A percentile compares a stretch with the other conserved stretches of the same genome.
phyloP scores from a whole-genome alignment of 805 yeast genomes.

The Trichomonascus vanleenenianus region DNA sequence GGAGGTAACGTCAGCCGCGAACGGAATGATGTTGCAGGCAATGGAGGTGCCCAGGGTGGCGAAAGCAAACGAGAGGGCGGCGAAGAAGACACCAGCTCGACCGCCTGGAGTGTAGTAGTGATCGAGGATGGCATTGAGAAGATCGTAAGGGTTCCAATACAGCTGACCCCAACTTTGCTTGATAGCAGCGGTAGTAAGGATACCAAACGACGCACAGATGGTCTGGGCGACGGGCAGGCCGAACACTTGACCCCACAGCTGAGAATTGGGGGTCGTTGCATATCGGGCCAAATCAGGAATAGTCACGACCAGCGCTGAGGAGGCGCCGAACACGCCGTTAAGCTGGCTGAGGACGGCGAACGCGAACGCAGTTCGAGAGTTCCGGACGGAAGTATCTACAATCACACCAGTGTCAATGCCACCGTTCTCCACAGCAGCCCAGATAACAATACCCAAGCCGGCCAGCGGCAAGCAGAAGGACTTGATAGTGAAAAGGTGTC shows the following conservation, averaged over 20 bases:
- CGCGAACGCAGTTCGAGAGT: neutral
- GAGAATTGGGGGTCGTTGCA: slow-evolving; percentile 8
- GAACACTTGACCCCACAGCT: slow-evolving; percentile 12
- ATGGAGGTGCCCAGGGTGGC: slow-evolving; percentile 26
- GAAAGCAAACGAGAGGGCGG: slow-evolving; percentile 14
- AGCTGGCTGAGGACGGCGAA: slow-evolving; percentile 6
- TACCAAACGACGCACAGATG: slow-evolving; percentile 30
- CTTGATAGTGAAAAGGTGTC: slow-evolving; percentile 76
- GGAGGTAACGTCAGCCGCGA: slow-evolving; percentile 41
- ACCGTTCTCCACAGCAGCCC: slow-evolving; percentile 72
- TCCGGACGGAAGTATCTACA: slow-evolving; percentile 1
- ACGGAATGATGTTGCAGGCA: slow-evolving; percentile 38
- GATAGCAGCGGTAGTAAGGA: slow-evolving; percentile 38
- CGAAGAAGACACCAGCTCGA: slow-evolving; percentile 28
- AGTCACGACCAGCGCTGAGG: slow-evolving; percentile 14
- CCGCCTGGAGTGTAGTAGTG: slow-evolving; percentile 33
- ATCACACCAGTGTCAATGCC: slow-evolving; percentile 36
- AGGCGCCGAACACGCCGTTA: slow-evolving; percentile 15
- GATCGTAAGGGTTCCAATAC: slow-evolving; percentile 42
- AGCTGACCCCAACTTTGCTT: slow-evolving; percentile 35
- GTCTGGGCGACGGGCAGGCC: slow-evolving; percentile 14
- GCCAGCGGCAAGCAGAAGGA: slow-evolving; percentile 73
- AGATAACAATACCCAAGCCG: slow-evolving; percentile 69
- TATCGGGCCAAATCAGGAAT: slow-evolving; percentile 17
- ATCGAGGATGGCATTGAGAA: slow-evolving; percentile 34